A percentile compares a stretch with the other conserved stretches of the same genome.
Evolutionary conservation across 2,329 filamentous ascomycete species (phyloP).

Genomic region (Cercospora nicotianae): DNA sequence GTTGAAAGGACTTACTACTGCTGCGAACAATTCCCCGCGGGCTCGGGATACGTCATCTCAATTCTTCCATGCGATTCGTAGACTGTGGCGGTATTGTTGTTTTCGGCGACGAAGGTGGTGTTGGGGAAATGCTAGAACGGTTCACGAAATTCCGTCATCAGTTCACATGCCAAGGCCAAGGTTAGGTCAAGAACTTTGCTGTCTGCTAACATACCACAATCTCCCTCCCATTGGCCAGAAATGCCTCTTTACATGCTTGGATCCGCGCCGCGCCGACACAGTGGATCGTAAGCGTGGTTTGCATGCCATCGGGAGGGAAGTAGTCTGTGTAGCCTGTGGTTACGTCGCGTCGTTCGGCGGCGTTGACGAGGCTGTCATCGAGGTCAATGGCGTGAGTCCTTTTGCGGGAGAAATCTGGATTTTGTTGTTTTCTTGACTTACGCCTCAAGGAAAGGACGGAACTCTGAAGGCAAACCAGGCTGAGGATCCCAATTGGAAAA

Average conservation of each 20-base stretch:
- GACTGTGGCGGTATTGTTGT: conserved; percentile 11
- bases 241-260: conserved; percentile 11
- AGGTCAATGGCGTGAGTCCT: not conserved
- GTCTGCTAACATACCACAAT: conserved; percentile 7
- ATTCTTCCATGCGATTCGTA: conserved; percentile 15
- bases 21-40: conserved; percentile 13
- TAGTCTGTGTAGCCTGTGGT: conserved; percentile 19
- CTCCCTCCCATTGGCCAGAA: conserved; percentile 3
- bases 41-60: conserved; percentile 8
- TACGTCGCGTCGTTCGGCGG: conserved; percentile 6
- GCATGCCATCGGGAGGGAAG: conserved; percentile 16
- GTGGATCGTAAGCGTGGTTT: conserved; percentile 14
- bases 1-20: conserved; percentile 17
- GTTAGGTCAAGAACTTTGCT: not conserved
- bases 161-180: no score
- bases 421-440: not conserved
- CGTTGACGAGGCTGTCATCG: conserved; percentile 8
- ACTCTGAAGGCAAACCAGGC: not conserved
- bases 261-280: conserved; percentile 9
- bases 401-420: no score
- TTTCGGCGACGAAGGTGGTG: conserved; percentile 5
- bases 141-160: no score
- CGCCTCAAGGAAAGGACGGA: not conserved
- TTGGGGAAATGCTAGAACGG: conserved; percentile 19
- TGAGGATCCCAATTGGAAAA: not conserved